Percentiles rank a stretch among this genome's conserved stretches.
Conservation (phyloP, 176 grass and related monocot genomes). For the Eleusine coracana region DNA sequence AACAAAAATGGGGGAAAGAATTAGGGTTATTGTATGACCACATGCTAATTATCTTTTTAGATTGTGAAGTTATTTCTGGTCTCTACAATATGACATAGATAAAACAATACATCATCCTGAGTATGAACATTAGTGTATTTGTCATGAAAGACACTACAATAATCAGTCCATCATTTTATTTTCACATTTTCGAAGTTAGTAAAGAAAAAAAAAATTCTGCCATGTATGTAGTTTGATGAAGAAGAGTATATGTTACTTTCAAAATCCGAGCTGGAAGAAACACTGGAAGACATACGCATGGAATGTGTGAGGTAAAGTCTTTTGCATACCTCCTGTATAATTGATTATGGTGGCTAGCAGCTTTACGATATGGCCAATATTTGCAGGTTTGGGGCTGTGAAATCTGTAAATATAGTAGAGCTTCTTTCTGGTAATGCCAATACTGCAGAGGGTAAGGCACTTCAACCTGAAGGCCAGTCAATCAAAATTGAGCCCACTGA, state of each 20-base stretch:
- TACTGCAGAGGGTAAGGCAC: slow-evolving; percentile 13
- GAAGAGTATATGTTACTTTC: slow-evolving; percentile 75
- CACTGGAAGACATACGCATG: slow-evolving; percentile 83
- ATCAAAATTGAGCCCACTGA: slow-evolving; percentile 27
- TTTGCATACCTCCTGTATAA: slow-evolving; percentile 30
- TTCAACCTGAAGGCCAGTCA: slow-evolving; percentile 36
- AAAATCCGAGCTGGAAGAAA: slow-evolving; percentile 82
- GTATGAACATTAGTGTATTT: slow-evolving; percentile 14
- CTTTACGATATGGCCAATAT: slow-evolving; percentile 50
- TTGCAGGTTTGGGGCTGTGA: slow-evolving; percentile 95
- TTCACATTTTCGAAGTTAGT: slow-evolving; percentile 35
- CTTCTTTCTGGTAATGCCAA: slow-evolving; percentile 32
- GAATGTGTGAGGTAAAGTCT: slow-evolving; percentile 76
- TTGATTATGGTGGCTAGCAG: slow-evolving; percentile 22
- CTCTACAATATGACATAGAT: not conserved
- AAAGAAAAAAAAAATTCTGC: slow-evolving; percentile 6
- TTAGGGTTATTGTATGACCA: slow-evolving; percentile 4
- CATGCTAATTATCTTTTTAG: not conserved
- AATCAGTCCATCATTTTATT: not conserved
- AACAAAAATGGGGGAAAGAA: not conserved
- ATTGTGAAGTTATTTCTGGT: not conserved
- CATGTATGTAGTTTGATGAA: slow-evolving; percentile 64
- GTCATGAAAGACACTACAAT: not conserved
- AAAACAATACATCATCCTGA: slow-evolving; percentile 10
- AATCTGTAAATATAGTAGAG: slow-evolving; percentile 67